phyloP scores from a whole-genome alignment of 1,284 basidiomycete species.

The Boletus sp. region DNA sequence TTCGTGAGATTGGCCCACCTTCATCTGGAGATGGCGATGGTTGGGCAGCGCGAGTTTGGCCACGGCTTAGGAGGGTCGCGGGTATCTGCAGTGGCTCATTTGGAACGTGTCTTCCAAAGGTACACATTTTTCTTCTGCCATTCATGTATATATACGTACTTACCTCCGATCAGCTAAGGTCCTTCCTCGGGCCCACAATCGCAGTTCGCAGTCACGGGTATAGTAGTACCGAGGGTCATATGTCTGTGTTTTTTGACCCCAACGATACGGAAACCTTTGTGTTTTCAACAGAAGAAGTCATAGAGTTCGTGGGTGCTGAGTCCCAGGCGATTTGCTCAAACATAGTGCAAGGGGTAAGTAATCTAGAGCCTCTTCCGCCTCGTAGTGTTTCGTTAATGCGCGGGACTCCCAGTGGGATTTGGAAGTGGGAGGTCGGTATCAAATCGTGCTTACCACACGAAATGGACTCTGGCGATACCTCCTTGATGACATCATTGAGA shows the following conservation, averaged over 20 bases:
- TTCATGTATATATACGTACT: not conserved
- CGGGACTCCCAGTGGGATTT: conserved; percentile 12
- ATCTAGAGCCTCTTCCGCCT: not conserved
- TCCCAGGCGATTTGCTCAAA: not conserved
- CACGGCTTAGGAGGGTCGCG: conserved; percentile 9
- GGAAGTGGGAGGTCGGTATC: conserved; percentile 12
- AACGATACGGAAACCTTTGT: conserved; percentile 11
- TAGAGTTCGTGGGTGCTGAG: conserved; percentile 12
- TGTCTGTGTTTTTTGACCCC: conserved; percentile 9
- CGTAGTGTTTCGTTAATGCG: not conserved
- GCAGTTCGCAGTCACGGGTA: conserved; percentile 16
- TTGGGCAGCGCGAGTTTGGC: conserved; percentile 17
- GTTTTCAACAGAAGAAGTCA: conserved; percentile 7
- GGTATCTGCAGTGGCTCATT: conserved; percentile 16
- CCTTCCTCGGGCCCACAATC: conserved; percentile 12
- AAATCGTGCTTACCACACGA: conserved; percentile 18
- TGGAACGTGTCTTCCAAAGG: conserved; percentile 13
- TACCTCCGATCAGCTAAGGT: not conserved
- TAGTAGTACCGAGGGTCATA: conserved; percentile 10
- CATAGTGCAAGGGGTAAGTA: conserved; percentile 12
- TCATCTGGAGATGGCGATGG: conserved; percentile 11
- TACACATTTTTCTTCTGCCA: not conserved
- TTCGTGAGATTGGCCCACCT: conserved; percentile 15
- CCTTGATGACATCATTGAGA: conserved; percentile 17
- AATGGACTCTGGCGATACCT: conserved; percentile 20